Evolutionary conservation across 2,329 filamentous ascomycete species (phyloP), one percentile per base, ranked within the genome.

Genomic region (Aureobasidium musti): DNA sequence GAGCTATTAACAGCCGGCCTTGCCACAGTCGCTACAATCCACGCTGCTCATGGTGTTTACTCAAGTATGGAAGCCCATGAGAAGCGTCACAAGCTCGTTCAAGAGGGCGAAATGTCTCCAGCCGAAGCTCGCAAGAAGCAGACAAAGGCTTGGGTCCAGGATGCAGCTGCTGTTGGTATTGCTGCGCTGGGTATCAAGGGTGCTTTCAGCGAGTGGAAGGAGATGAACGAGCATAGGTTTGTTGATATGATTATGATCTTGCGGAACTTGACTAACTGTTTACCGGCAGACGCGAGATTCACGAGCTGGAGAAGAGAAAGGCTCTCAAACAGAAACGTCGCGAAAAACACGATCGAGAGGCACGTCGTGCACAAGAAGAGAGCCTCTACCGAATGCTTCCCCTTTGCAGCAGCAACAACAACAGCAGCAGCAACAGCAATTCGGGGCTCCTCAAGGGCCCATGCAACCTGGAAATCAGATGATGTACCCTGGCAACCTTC

Each of bases 131-230:
- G 83, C 68, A 87, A 85, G 75, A 82, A 83, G 72, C 86, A 86
- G 70, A 82, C 83, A 45, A 89, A 88, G 75, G 86, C 86, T 65
- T 84, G 85, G 77, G 76, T 89, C 49, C 83, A 87, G 74, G 87
- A 90, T 76, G 84, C 82, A 35, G 85, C 87, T n/a, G 86, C 85
- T 69, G 81, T 90, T 37, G 87, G 87, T 69, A 85, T 90, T 70
- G 87, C 87, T 35, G 87, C 86, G 28, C 79, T 89, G 65, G 87
- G 88, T 75, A 86, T 90, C 79, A 89, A 89, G 75, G 83, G 84
- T 60, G 87, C 87, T 17, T 82, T 86, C 72, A 82, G 81, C 5
- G 87, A 89, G 75, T 89, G 88, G 86, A 87, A 89, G 76, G 85
- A 89, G 73, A 86, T 87, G 77, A 84, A 86, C 67, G 83, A 88